Base-by-base conservation (phyloP, 129 eudicot species). In the Gnaphalium uliginosum region DNA sequence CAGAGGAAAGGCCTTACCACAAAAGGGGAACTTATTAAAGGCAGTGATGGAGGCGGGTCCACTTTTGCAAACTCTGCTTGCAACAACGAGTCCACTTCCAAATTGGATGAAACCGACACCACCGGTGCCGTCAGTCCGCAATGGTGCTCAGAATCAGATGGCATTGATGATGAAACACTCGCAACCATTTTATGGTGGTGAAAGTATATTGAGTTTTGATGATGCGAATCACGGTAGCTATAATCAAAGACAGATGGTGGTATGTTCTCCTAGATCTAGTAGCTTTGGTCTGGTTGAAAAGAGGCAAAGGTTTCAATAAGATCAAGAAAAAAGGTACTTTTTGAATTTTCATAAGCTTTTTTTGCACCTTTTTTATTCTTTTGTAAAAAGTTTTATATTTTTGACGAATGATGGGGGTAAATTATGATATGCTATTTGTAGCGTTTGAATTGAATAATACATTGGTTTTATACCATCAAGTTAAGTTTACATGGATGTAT, bases 1-100 rank as follows among this genome's bases (percentile, higher is more conserved):
- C 68, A 87, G 82, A 69, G 93, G 92, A 8, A 92, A 81, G 67
- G 17, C 56, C 32, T 54, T 89, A 79, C 97, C 97, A 17, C 85
- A 62, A 75, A 83, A 68, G 30, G 97, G 97, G 27, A 82, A 83
- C 24, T 68, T 92, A 8, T 43, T 89, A 65, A 79, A 81, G 65
- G 79, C 91, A 6, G 93, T 92, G 18, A 56, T 80, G 24, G 85
- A 83, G 23, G 84, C 93, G 0, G 91, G 89, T 9, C 91, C 96
- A 0, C 80, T 89, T 51, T 79, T 92, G 8, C 83, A 89, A 81
- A 83, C 88, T 1, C 77, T 89, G 18, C 69, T 84, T 8, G 83
- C 73, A 32, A 82, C 89, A 1, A 82, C 88, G 0, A 84, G 83
- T 3, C 85, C 89, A 14, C 87, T 80, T 46, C 90, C 90, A 4